Percentiles rank a stretch among this genome's conserved stretches.
Evolutionary conservation across 176 grass and related monocot species (phyloP).

Genomic region (Eragrostis curvula): DNA sequence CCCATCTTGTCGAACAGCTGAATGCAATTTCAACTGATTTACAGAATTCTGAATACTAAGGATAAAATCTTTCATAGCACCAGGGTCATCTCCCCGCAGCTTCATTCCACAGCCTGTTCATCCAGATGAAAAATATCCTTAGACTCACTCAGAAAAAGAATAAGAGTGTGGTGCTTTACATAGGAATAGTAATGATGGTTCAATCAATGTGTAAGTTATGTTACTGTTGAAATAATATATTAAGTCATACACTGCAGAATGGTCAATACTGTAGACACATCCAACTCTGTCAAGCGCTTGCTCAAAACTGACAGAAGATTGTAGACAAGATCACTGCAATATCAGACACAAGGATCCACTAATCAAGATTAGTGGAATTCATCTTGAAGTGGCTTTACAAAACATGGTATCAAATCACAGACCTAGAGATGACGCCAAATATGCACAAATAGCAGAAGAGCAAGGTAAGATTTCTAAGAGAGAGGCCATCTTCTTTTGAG

Average conservation of each 20-base stretch:
- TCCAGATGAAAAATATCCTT: slow-evolving; percentile 33
- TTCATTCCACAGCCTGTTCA: slow-evolving; percentile 90
- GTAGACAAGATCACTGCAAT: slow-evolving; percentile 77
- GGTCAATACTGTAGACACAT: slow-evolving; percentile 75
- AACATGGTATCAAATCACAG: slow-evolving; percentile 29
- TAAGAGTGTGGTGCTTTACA: slow-evolving; percentile 6
- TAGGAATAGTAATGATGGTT: slow-evolving; percentile 5
- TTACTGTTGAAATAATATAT: slow-evolving; percentile 26
- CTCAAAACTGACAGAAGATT: slow-evolving; percentile 79
- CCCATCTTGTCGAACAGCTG: slow-evolving; percentile 48
- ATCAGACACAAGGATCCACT: slow-evolving; percentile 1
- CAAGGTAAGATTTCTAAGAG: slow-evolving; percentile 81
- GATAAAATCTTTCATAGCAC: slow-evolving; percentile 95
- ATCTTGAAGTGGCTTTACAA: slow-evolving; percentile 31
- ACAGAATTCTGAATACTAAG: slow-evolving; percentile 72
- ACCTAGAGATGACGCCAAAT: slow-evolving; percentile 88
- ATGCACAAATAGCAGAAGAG: slow-evolving; percentile 79
- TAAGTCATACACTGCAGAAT: slow-evolving; percentile 74
- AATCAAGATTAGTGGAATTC: slow-evolving; percentile 33
- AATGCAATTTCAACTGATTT: slow-evolving; percentile 65
- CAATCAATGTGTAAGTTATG: slow-evolving; percentile 5
- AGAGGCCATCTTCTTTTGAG: slow-evolving; percentile 76
- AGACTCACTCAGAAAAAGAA: slow-evolving; percentile 21
- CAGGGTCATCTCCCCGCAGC: slow-evolving; percentile 76
- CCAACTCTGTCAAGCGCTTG: slow-evolving; percentile 79